Conservation (phyloP, 2,329 filamentous ascomycete species). For the Epichloe glyceriae region DNA sequence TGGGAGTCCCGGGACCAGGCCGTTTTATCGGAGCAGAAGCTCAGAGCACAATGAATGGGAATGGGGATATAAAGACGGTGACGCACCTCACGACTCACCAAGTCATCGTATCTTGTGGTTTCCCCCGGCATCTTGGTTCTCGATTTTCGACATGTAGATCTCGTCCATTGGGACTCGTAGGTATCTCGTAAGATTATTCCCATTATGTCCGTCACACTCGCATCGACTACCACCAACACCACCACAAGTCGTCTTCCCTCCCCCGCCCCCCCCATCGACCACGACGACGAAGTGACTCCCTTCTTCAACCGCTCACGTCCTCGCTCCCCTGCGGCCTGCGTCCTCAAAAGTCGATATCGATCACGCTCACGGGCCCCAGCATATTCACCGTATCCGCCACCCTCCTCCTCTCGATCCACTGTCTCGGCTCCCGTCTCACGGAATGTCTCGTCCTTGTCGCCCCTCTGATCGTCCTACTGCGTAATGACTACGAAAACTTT, state of each 20-base stretch:
- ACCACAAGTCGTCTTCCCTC: background rate
- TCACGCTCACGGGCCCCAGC: slow-evolving; percentile 38
- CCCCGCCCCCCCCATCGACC: background rate
- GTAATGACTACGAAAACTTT: slow-evolving; percentile 64
- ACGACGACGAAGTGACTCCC: background rate
- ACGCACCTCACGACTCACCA: background rate
- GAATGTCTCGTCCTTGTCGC: slow-evolving; percentile 37
- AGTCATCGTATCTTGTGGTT: background rate
- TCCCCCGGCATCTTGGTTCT: background rate
- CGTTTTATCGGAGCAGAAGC: too few relatives aligned
- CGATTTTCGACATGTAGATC: background rate
- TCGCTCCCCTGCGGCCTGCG: slow-evolving; percentile 17
- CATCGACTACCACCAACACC: background rate
- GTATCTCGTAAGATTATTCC: background rate
- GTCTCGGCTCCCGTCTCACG: slow-evolving; percentile 33
- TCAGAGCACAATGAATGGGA: too few relatives aligned
- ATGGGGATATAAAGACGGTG: background rate
- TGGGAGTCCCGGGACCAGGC: too few relatives aligned
- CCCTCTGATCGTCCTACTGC: slow-evolving; percentile 38
- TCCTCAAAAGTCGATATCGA: slow-evolving; percentile 33
- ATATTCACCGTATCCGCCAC: slow-evolving; percentile 31
- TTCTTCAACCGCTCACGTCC: background rate
- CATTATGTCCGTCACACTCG: slow-evolving; percentile 4
- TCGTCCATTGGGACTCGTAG: background rate
- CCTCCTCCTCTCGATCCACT: slow-evolving; percentile 39